Base-by-base conservation (phyloP, 1,139 yeast species). In the Pneumocystis murina region DNA sequence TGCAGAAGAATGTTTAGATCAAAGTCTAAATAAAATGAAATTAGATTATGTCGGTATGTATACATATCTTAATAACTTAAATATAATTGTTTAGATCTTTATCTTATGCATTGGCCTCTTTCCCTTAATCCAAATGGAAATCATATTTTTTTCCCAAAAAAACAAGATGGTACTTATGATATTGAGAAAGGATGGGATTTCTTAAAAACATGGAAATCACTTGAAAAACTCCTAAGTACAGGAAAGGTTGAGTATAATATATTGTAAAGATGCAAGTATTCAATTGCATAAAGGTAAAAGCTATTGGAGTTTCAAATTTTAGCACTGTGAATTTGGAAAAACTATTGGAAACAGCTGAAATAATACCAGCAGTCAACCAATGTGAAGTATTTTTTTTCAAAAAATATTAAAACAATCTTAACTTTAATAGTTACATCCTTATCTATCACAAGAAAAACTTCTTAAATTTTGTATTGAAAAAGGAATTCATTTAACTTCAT, bases 91-190 rank as follows among this genome's bases (percentile, higher is more conserved):
- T 10, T 24, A 48, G 97, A 90, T 73, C 78, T 90, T 70, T 85
- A 85, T 73, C 79, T 90, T 72, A 81, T 88, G 71, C 97, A 91
- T 76, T 89, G 95, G 96, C 97, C 97, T 3, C 79, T 82, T 63
- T 80, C 82, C 65, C 78, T 80, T 66, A 75, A 74, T 70, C 77
- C 77, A 60, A 74, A 75, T 57, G 77, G 78, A 63, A 74, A 75
- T 65, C 77, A 77, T 66, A 73, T 77, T 58, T 67, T 72, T 41
- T 68, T 77, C 63, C 84, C 84, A 62, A 66, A 67, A 28, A 70
- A 70, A 33, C 74, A 74, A 20, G 81, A 79, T 65, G 84, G 84
- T 30, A 36, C 40, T 24, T 38, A 48, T 12, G 41, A 43, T 16
- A 7, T 14, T 59, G 59, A 61, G 10, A 33, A 61, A 16, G 38